A percentile compares a stretch with the other conserved stretches of the same genome.
Evolutionary conservation across 2,329 filamentous ascomycete genomes (phyloP).

Genomic region (Nigrospora oryzae): DNA sequence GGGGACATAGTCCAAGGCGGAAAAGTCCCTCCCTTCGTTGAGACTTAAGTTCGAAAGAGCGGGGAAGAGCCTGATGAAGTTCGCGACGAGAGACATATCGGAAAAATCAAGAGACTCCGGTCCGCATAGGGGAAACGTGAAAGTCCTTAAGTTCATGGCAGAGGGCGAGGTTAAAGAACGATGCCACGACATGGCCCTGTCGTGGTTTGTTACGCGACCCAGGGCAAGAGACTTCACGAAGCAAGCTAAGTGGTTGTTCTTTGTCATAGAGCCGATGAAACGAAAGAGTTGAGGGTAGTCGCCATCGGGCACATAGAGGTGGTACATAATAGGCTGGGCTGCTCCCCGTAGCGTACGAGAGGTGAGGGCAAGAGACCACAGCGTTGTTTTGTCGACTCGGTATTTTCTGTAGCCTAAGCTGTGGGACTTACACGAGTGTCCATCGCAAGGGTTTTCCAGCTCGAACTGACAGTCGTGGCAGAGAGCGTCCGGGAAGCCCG

Average conservation of each 20-base stretch:
- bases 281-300: not conserved
- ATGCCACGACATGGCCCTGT: not conserved
- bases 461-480: not conserved
- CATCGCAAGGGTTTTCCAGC: too few relatives aligned
- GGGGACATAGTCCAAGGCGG: not conserved
- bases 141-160: not conserved
- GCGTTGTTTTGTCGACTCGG: not conserved
- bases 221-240: not conserved
- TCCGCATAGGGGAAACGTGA: not conserved
- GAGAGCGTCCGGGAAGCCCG: not conserved
- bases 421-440: not conserved
- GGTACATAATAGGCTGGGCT: not conserved
- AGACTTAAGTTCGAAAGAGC: not conserved
- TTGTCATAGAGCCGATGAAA: not conserved
- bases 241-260: not conserved
- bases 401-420: not conserved
- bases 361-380: not conserved
- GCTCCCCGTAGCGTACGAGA: not conserved
- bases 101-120: not conserved
- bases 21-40: not conserved
- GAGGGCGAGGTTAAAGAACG: not conserved
- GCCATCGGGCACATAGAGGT: not conserved
- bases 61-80: not conserved
- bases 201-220: not conserved
- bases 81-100: not conserved